A percentile compares a stretch with the other conserved stretches of the same genome.
Conservation (phyloP, 2,329 filamentous ascomycete species). For the Trichocomaceae sp. region DNA sequence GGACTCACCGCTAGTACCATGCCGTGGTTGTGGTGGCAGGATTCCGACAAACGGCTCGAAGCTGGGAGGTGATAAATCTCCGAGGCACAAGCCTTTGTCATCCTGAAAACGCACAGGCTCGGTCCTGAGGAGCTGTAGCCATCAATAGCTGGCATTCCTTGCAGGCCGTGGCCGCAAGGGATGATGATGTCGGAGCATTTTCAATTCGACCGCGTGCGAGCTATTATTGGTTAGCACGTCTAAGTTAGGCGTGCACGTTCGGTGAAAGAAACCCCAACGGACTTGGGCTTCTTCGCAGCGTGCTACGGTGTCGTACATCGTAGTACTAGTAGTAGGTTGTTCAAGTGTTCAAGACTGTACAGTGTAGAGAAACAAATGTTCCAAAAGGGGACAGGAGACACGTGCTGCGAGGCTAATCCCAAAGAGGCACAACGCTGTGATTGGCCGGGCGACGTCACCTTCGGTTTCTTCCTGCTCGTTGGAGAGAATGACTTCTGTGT, state of each 20-base stretch:
- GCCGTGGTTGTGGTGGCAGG: background rate
- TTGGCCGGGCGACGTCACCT: constrained; percentile 6
- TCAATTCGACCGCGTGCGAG: background rate
- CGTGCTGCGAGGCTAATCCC: background rate
- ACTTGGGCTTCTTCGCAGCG: background rate
- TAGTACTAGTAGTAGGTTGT: too few species aligned
- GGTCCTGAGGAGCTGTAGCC: background rate
- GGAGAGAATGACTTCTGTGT: background rate
- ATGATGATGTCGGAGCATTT: background rate
- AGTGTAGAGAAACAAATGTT: too few species aligned
- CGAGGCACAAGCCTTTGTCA: background rate
- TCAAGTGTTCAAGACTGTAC: too few species aligned
- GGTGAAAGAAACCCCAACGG: background rate
- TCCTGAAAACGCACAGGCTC: background rate
- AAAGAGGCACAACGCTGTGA: background rate
- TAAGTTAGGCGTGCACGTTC: background rate
- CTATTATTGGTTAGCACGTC: background rate
- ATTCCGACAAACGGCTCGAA: background rate
- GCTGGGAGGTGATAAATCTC: background rate
- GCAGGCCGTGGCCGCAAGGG: constrained; percentile 8
- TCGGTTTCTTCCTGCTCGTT: background rate
- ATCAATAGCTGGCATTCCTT: constrained; percentile 9
- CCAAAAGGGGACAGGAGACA: too few species aligned
- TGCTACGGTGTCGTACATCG: background rate
- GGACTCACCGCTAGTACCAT: background rate